Evolutionary conservation across 106 monocot genomes (phyloP).

Genomic region (Dactylorhiza incarnata): DNA sequence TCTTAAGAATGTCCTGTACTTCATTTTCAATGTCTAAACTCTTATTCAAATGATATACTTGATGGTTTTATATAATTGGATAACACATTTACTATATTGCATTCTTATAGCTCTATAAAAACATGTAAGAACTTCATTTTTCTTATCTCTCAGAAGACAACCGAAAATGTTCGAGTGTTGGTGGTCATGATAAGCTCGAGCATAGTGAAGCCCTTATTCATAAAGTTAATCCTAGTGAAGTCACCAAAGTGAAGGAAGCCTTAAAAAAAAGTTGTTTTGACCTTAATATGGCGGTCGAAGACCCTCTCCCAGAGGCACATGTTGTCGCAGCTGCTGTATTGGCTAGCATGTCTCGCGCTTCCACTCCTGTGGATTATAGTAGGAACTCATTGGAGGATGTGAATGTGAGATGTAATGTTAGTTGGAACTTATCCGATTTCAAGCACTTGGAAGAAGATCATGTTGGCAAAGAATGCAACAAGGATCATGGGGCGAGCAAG

Average conservation of each 20-base stretch:
- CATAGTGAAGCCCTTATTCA: neutral
- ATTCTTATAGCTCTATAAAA: neutral
- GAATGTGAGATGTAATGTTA: neutral
- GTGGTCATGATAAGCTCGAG: neutral
- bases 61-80: neutral
- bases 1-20: neutral
- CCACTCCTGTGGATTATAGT: neutral
- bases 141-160: neutral
- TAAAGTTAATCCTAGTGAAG: neutral
- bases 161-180: neutral
- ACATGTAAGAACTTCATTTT: neutral
- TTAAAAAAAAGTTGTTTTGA: slow-evolving; percentile 4
- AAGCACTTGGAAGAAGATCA: neutral
- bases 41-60: neutral
- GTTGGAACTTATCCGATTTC: neutral
- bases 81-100: neutral
- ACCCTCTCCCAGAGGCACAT: slow-evolving; percentile 4
- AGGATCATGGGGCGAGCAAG: neutral
- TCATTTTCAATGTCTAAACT: too few relatives aligned
- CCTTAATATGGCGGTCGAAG: neutral
- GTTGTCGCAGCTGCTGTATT: slow-evolving; percentile 1
- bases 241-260: slow-evolving; percentile 5
- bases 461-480: neutral
- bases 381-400: neutral
- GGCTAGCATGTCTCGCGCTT: neutral